phyloP scores from a whole-genome alignment of 257 asterid genomes.

The Pogostemon cablin region DNA sequence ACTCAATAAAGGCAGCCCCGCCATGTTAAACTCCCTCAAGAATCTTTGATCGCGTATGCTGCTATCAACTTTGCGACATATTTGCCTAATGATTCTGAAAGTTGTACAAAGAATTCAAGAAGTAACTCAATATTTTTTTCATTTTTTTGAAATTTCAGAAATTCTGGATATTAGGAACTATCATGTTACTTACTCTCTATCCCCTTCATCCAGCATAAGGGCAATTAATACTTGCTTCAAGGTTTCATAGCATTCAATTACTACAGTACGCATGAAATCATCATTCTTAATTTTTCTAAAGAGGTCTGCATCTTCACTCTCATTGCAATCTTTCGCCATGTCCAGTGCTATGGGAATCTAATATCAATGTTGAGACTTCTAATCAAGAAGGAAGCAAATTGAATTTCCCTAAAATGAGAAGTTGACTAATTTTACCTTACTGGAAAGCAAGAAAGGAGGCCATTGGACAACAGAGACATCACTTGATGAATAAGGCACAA shows the following conservation, averaged over 20 bases:
- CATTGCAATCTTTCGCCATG: constrained; percentile 93
- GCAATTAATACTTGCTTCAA: constrained; percentile 60
- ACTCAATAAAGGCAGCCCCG: constrained; percentile 73
- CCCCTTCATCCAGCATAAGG: constrained; percentile 64
- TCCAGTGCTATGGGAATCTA: constrained; percentile 98
- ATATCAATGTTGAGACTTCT: constrained; percentile 28
- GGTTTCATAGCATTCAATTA: constrained; percentile 92
- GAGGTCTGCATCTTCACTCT: constrained; percentile 80
- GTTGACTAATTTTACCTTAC: constrained; percentile 67
- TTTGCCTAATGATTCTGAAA: constrained; percentile 65
- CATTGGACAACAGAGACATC: constrained; percentile 90
- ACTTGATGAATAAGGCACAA: constrained; percentile 90
- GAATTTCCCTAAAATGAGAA: constrained; percentile 28
- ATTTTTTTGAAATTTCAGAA: neutral
- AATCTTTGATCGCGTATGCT: constrained; percentile 59
- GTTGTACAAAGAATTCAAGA: constrained; percentile 30
- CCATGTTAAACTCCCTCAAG: constrained; percentile 67
- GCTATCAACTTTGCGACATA: constrained; percentile 55
- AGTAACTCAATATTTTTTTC: constrained; percentile 17
- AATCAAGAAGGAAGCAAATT: constrained; percentile 33
- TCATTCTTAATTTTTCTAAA: constrained; percentile 81
- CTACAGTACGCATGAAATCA: constrained; percentile 80
- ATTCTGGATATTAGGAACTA: constrained; percentile 31
- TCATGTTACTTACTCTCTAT: constrained; percentile 58
- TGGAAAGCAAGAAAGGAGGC: constrained; percentile 99